Evolutionary conservation across 768 basidiomycete species (phyloP), one percentile per base, ranked within the genome.

Genomic region (Agrocybe chaxingu): DNA sequence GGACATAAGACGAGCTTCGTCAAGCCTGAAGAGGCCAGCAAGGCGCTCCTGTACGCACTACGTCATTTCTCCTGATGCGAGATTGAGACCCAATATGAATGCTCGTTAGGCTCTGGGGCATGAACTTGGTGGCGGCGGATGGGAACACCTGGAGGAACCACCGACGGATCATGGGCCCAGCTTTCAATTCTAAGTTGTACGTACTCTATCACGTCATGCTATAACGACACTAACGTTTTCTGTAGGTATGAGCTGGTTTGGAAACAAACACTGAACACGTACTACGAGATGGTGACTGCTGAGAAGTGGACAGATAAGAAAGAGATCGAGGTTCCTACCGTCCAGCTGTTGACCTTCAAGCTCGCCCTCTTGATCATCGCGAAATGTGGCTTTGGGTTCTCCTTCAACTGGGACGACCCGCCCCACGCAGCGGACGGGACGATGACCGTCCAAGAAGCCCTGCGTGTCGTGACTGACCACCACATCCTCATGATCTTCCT

Each of bases 71-170:
- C 10, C 45, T 35, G 24, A 24, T 24, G 24, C 24, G 24, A 5
- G 24, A 24, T 24, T 24, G 24, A 24, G 16, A 16, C 16, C 16
- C 8, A 35, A 1, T 34, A 29, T 52, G 8, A 24, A 31, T n/a
- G 9, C 12, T 61, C 55, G 3, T 38, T 65, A 73, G 71, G 1
- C 51, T 72, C 11, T 78, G 72, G 66, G 78, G 78, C 2, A 68
- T 70, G 65, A 80, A 78, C 50, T 62, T 80, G 7, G 57, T 75
- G n/a, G 68, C 74, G 7, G 66, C 72, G 1, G 73, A 76, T 45
- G 72, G 69, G 3, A 71, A 75, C 6, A 62, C 57, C 3, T 79
- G 77, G 75, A 68, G 73, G 45, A 73, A 69, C 41, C 77, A 80
- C 54, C 63, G 77, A 8, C 64, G 74, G 6, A 60, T 77, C 44